These are phyloP conservation scores for Tricholoma matsutake DNA, from an alignment of 768 basidiomycete species.

Conservation along the genomic window DNA sequence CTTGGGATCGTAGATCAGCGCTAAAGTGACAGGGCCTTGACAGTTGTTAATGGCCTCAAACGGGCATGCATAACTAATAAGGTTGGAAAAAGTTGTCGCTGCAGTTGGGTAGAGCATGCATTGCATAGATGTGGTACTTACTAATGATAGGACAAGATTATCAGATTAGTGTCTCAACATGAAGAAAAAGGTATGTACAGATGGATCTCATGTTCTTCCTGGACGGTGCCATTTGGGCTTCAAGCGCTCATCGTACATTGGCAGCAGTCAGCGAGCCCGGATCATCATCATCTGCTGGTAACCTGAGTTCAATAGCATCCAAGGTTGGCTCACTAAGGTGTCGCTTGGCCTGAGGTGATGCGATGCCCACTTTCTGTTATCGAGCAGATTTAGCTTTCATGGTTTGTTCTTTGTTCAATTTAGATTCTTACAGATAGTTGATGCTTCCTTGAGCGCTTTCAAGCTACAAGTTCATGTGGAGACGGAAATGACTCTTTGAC, in stretches of 20 bases:
- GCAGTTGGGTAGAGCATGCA: neutral
- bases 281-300: neutral
- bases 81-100: neutral
- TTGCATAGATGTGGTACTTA: neutral
- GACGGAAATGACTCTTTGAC: no score
- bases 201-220: neutral
- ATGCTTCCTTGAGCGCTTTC: no score
- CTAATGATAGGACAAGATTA: neutral
- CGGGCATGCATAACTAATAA: neutral
- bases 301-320: neutral
- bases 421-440: no score
- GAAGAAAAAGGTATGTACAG: neutral
- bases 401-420: no score
- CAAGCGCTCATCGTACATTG: neutral
- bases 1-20: neutral
- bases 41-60: neutral
- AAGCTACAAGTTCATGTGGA: no score
- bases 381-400: no score
- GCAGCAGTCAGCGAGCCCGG: neutral
- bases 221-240: neutral
- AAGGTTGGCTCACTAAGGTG: no score
- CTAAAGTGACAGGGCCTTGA: neutral
- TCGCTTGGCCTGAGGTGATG: no score
- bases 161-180: neutral
- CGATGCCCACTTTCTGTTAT: no score